These are phyloP conservation scores for Podaxis sp. DNA, from an alignment of 768 basidiomycete genomes.

Conservation along the genomic window DNA sequence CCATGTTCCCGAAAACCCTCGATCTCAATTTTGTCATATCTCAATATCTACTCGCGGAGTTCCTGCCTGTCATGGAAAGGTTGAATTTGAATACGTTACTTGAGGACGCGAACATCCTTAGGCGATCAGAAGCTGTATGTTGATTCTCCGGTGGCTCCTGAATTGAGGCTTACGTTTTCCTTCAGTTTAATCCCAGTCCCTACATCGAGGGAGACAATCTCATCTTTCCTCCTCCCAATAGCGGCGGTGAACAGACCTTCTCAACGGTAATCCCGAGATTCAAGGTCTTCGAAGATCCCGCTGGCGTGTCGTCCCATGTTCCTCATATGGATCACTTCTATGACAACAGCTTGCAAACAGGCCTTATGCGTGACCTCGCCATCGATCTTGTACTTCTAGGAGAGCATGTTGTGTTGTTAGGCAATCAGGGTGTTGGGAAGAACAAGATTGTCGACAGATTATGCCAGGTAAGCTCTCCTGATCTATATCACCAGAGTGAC, in stretches of 20 bases:
- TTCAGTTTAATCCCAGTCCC: conserved; percentile 51
- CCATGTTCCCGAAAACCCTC: conserved; percentile 41
- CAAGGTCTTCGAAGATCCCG: conserved; percentile 46
- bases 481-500: not conserved
- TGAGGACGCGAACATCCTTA: conserved; percentile 48
- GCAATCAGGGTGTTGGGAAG: conserved; percentile 76
- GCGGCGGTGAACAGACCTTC: conserved; percentile 28
- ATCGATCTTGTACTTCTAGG: conserved; percentile 60
- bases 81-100: conserved; percentile 52
- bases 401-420: conserved; percentile 65
- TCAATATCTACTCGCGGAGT: conserved; percentile 55
- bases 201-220: conserved; percentile 36
- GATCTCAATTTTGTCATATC: conserved; percentile 49
- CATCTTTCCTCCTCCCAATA: conserved; percentile 47
- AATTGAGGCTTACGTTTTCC: conserved; percentile 12
- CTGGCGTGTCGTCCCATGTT: conserved; percentile 56
- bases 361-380: conserved; percentile 64
- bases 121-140: conserved; percentile 42
- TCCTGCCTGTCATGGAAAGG: conserved; percentile 58
- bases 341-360: conserved; percentile 67
- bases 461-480: conserved; percentile 46
- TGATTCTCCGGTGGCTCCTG: not conserved
- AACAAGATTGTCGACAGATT: conserved; percentile 67
- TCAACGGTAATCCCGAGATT: conserved; percentile 49
- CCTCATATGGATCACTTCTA: conserved; percentile 73